Evolutionary conservation across 768 basidiomycete genomes (phyloP), one percentile per base, ranked within the genome.

Genomic region (Psilocybe azurescens): DNA sequence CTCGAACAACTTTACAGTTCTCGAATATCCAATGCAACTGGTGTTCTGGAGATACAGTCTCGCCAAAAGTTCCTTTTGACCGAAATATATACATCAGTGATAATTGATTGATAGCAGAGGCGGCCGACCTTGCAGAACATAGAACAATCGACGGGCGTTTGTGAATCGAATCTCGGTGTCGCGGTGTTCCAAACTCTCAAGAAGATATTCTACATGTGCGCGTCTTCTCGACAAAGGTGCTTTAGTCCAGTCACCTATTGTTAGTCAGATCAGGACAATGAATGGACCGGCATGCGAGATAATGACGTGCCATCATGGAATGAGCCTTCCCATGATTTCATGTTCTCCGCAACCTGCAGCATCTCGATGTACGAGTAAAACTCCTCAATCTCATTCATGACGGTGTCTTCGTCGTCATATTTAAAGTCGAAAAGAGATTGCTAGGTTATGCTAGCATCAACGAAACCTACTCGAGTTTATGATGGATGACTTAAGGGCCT

Each of bases 311-410:
- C 91, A 75, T 87, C 87, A 32, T 82, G 77, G 72, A 91, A 96
- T 47, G 90, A 93, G 41, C 89, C 89, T 69, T 91, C 86, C 91
- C 94, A 97, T 49, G 93, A 90, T 70, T 88, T 90, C 65, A 93
- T 79, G 72, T 94, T 94, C 79, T 94, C 92, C 2, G 86, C 87
- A 20, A 95, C 89, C 72, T 95, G 93, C 0, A 91, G 86, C 86
- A 95, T 93, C 79, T 98, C 97, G 63, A 94, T 89, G 76, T 97
- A 99, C 20, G 94, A 94, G 75, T 97, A 99, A 78, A 99, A 98
- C 76, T 99, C 97, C 61, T 98, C 93, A 41, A 99, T 89, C 74
- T 99, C 97, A 69, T 92, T 91, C 84, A 97, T 89, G 18, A 98
- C 88, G 4, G 93, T 95, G 75, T 97, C 94, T 71, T 97, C 95